Evolutionary conservation across 345 rosid species (phyloP), one percentile per base, ranked within the genome.

Genomic region (Durio zibethinus): DNA sequence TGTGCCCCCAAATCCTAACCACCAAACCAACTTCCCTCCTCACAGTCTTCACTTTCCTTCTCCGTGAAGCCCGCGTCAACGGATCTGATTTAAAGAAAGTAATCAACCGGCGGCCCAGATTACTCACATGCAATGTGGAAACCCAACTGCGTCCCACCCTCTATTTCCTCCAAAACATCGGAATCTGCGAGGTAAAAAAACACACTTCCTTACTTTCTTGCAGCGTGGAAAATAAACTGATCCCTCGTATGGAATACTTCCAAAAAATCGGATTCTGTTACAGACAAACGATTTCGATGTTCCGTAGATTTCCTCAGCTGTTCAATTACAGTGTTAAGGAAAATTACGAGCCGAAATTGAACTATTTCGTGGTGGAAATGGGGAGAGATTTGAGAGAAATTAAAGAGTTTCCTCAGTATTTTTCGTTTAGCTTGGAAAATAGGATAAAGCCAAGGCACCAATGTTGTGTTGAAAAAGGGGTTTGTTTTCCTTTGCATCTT

Each of bases 41-140:
- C 82, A 91, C 94, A 1, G 80, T 88, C 85, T 88, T 91, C 87
- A 87, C 98, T 47, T 94, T 94, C 93, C 98, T 94, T 83, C 94
- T 91, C 81, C 91, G 97, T 0, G 98, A 94, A 82, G 97, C 85
- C 33, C 76, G 82, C 16, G 94, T 94, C 35, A 78, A 83, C 62
- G 81, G 83, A 73, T 86, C 84, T 62, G 87, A 86, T 70, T 72
- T 94, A 60, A 88, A 84, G 35, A 82, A 82, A 29, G 91, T 87
- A 33, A 84, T 94, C 35, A 83, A 88, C 82, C 89, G 97, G 31
- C 93, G 98, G 72, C 98, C 97, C 60, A 87, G 97, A 72, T 82
- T 94, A 36, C 90, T 94, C 36, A 89, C 85, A 78, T 91, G 92
- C 83, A 79, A 80, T 80, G 95, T 91, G 52, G 86, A 88, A 70